phyloP scores from a whole-genome alignment of 2,329 filamentous ascomycete species.

The Aspergillus sp. region DNA sequence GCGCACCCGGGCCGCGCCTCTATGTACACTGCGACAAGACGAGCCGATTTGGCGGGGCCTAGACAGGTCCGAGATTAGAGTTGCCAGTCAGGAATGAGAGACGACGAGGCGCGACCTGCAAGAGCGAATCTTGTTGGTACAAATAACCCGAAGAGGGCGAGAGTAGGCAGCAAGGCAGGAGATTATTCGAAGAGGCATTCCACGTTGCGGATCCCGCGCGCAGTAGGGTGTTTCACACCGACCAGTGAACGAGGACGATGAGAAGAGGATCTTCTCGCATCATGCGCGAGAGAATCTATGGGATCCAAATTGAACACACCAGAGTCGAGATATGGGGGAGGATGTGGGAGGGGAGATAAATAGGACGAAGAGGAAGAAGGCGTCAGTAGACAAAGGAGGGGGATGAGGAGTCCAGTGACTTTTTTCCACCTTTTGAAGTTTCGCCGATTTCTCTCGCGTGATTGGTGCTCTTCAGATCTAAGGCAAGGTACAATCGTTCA shows the following conservation, averaged over 20 bases:
- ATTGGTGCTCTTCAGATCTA: too few relatives aligned
- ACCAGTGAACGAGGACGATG: not conserved
- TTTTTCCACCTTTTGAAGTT: too few relatives aligned
- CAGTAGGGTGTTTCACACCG: not conserved
- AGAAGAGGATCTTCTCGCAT: not conserved
- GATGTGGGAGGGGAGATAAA: too few relatives aligned
- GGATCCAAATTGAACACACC: not conserved
- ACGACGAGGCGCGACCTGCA: constrained; percentile 15
- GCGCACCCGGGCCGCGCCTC: constrained; percentile 3
- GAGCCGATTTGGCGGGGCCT: constrained; percentile 4
- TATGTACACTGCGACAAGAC: not conserved
- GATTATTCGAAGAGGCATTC: constrained; percentile 12
- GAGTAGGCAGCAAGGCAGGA: constrained; percentile 8
- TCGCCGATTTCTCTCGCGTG: too few relatives aligned
- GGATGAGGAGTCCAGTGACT: too few relatives aligned
- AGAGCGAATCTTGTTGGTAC: constrained; percentile 12
- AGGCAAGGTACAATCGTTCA: too few relatives aligned
- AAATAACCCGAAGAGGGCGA: constrained; percentile 10
- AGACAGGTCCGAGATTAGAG: constrained; percentile 11
- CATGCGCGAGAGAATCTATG: not conserved
- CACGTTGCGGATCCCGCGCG: constrained; percentile 16
- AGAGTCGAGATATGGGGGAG: too few relatives aligned
- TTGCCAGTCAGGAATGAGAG: constrained; percentile 8
- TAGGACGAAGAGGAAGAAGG: too few relatives aligned
- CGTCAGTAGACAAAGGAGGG: too few relatives aligned